Evolutionary conservation across 1,139 yeast genomes (phyloP), one percentile per base, ranked within the genome.

Genomic region (Meyerozyma smithsonii): DNA sequence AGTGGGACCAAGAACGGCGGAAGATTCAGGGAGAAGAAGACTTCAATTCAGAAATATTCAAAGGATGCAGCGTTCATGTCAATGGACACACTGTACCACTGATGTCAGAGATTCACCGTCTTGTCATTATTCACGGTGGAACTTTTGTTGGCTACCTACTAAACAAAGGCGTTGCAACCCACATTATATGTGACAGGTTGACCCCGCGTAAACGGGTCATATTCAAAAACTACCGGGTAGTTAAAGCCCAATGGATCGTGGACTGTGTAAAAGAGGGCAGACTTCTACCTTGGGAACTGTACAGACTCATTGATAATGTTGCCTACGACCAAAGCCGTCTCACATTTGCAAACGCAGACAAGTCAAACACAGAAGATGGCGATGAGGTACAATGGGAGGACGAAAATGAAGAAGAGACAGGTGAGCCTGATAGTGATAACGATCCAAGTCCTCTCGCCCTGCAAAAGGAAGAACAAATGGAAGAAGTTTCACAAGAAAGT

Each of bases 71-170:
- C 1, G 71, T 90, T 4, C 81, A 83, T 55, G 88, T 92, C 17
- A 90, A 89, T 54, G 98, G 98, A 0, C 80, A 84, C 52, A 92
- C 97, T 0, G 63, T 62, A 3, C 97, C 97, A 0, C 79, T 92
- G 5, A 72, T 88, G 12, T 67, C 75, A 37, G 85, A 80, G 46
- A 66, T 92, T 21, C 92, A 86, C 53, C 72, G 81, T 42, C 54
- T 86, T 47, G 81, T 92, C 4, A 77, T 86, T 3, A 52, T 79
- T 7, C 76, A 89, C 57, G 97, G 97, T 0, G 98, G 98, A 0
- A 72, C 66, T 42, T 87, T 86, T 49, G 58, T 84, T 19, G 82
- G 83, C 45, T 81, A 77, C 59, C 59, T 90, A 36, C 69, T 77
- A 5, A 80, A 83, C 19, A 89, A 89, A 53, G 72, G 84, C 4